A percentile compares a stretch with the other conserved stretches of the same genome.
These are phyloP conservation scores for Lignosus rhinocerotis DNA, from an alignment of 1,284 basidiomycete genomes.

Conservation along the genomic window DNA sequence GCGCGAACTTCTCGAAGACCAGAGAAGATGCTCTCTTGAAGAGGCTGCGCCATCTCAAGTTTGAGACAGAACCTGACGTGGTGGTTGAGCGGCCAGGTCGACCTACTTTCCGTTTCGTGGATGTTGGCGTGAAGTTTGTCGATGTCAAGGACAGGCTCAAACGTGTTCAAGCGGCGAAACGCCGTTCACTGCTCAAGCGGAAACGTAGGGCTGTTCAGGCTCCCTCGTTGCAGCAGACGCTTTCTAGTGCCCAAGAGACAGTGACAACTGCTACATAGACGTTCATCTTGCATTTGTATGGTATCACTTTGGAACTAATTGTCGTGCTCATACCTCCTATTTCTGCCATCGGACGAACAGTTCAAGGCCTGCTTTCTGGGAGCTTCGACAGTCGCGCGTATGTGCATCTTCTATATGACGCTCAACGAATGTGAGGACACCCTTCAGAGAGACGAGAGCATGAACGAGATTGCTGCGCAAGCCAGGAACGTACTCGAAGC, in stretches of 20 bases:
- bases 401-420: slow-evolving; percentile 14
- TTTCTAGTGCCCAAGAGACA: neutral
- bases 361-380: slow-evolving; percentile 55
- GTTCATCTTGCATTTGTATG: neutral
- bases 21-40: slow-evolving; percentile 31
- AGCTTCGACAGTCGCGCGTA: slow-evolving; percentile 38
- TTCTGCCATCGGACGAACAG: slow-evolving; percentile 7
- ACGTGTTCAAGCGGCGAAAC: slow-evolving; percentile 48
- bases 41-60: slow-evolving; percentile 10
- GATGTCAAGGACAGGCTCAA: slow-evolving; percentile 52
- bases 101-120: slow-evolving; percentile 60
- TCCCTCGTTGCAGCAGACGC: neutral
- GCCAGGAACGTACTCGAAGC: slow-evolving; percentile 24
- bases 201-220: slow-evolving; percentile 5
- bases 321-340: neutral
- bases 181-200: slow-evolving; percentile 39
- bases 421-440: slow-evolving; percentile 22
- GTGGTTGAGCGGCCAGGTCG: slow-evolving; percentile 40
- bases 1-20: slow-evolving; percentile 31
- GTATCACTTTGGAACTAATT: slow-evolving; percentile 4
- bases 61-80: slow-evolving; percentile 14
- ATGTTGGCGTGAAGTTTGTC: slow-evolving; percentile 69
- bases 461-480: slow-evolving; percentile 9
- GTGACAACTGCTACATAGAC: neutral
- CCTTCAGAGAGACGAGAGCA: slow-evolving; percentile 4